Base-by-base conservation (phyloP, 2,329 filamentous ascomycete genomes). In the Trichoderma cornu-damae region DNA sequence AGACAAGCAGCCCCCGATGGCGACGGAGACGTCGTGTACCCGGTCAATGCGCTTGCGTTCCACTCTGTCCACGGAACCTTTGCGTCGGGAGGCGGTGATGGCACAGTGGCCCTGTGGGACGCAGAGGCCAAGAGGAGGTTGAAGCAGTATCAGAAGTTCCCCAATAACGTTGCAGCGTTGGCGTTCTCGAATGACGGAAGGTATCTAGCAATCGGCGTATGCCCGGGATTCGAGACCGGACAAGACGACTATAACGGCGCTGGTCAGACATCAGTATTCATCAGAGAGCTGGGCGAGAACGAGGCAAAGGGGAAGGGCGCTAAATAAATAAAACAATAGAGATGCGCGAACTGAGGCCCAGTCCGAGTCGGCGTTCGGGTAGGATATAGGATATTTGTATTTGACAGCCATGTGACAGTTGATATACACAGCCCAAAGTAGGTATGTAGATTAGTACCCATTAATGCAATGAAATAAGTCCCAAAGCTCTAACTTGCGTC, bases 21-120 rank as follows among this genome's bases (percentile, higher is more conserved):
- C 8, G 81, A 81, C 37, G 84, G 79, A 28, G 92, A 96, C 66
- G 81, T 96, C 4, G 90, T 96, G 3, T 96, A 92, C 67, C 92
- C 92, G 0, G 92, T 96, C 64, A 94, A 96, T 68, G 88, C 91
- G 2, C 80, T 96, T 6, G 85, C 89, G 1, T 96, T 96, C 75
- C 91, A 96, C 71, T 90, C 90, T 0, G 74, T 87, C 3, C 81
- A 83, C 67, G 90, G 90, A 60, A 95, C 90, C 0, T 96, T 96
- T 71, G 92, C 91, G 0, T 90, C 87, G 11, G 92, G 90, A 26
- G 92, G 92, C 43, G 92, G 91, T 28, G 92, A 96, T 68, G 90
- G 90, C 34, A 89, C 92, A 7, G 90, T 96, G n/a, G 89, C 90
- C 4, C 75, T 96, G 42, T 96, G 92, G 92, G 92, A 96, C 70